phyloP scores from a whole-genome alignment of 2,329 filamentous ascomycete species.

The Thelonectria blattea region DNA sequence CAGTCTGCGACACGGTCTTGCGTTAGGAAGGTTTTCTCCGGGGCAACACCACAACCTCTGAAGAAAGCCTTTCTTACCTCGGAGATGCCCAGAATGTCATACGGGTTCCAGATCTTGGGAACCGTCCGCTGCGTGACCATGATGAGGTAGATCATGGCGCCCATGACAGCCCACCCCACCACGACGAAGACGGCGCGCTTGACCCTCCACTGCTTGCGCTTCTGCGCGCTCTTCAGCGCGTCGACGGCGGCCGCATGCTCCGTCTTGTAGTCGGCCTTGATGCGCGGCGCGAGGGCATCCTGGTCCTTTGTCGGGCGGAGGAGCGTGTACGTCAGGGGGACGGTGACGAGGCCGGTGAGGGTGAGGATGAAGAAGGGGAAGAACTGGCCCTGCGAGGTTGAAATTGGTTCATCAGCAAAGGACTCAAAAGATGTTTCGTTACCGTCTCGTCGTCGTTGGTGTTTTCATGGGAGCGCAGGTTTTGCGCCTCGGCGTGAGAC shows the following conservation, averaged over 20 bases:
- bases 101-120: conserved; percentile 92
- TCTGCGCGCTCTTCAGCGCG: conserved; percentile 81
- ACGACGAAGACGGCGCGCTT: conserved; percentile 82
- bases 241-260: conserved; percentile 85
- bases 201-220: conserved; percentile 85
- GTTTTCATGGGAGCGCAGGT: neutral
- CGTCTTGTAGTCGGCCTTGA: conserved; percentile 81
- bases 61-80: conserved; percentile 62
- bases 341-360: conserved; percentile 82
- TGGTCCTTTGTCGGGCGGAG: conserved; percentile 78
- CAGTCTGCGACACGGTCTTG: conserved; percentile 58
- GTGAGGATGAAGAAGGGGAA: conserved; percentile 99
- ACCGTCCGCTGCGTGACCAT: conserved; percentile 73
- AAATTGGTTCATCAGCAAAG: conserved; percentile 1
- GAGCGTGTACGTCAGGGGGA: conserved; percentile 88
- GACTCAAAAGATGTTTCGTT: too few species aligned
- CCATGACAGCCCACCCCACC: conserved; percentile 82
- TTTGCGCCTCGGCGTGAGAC: conserved; percentile 2
- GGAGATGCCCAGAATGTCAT: conserved; percentile 87
- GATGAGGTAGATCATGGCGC: conserved; percentile 91
- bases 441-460: neutral
- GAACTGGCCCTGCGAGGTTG: conserved; percentile 76
- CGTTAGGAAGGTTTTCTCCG: conserved; percentile 18
- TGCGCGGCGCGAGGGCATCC: conserved; percentile 80
- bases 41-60: neutral